Evolutionary conservation across 139 green algal species (phyloP).

Genomic region (Picochlorum sp.): DNA sequence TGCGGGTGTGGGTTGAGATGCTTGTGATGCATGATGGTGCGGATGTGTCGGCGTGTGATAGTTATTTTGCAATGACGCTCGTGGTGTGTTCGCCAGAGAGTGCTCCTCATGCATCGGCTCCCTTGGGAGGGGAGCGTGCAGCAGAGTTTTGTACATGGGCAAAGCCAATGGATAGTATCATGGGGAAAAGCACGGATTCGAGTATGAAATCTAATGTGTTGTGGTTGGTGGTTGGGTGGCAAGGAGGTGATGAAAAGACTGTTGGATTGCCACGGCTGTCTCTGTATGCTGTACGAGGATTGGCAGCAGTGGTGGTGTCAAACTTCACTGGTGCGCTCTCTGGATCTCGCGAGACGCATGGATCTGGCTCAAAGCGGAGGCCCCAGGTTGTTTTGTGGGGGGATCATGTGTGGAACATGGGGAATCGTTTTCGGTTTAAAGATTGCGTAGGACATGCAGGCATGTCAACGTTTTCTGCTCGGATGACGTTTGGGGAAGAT

Average conservation of each 20-base stretch:
- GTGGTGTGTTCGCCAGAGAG: not conserved
- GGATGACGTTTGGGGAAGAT: constrained; percentile 3
- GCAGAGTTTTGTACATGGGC: constrained; percentile 1
- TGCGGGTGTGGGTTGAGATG: constrained; percentile 28
- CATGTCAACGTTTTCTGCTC: constrained; percentile 7
- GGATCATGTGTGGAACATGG: constrained; percentile 16
- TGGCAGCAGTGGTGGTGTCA: constrained; percentile 21
- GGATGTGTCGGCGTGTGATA: constrained; percentile 4
- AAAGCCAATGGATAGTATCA: not conserved
- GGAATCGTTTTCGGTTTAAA: not conserved
- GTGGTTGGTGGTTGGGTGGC: not conserved
- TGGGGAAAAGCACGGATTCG: not conserved
- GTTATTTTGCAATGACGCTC: constrained; percentile 27
- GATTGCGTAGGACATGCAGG: not conserved
- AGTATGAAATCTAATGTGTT: not conserved
- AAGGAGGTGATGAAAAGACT: not conserved
- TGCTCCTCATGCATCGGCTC: not conserved
- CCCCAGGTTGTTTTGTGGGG: constrained; percentile 20
- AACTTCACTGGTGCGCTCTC: constrained; percentile 8
- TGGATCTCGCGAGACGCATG: constrained; percentile 4
- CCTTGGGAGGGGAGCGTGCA: too few relatives aligned
- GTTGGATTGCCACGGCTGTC: not conserved
- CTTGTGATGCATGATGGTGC: constrained; percentile 8
- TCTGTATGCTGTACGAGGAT: constrained; percentile 23
- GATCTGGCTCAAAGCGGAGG: not conserved